phyloP scores from a whole-genome alignment of 495 filamentous ascomycete species.

The Podospora pseudocomata region DNA sequence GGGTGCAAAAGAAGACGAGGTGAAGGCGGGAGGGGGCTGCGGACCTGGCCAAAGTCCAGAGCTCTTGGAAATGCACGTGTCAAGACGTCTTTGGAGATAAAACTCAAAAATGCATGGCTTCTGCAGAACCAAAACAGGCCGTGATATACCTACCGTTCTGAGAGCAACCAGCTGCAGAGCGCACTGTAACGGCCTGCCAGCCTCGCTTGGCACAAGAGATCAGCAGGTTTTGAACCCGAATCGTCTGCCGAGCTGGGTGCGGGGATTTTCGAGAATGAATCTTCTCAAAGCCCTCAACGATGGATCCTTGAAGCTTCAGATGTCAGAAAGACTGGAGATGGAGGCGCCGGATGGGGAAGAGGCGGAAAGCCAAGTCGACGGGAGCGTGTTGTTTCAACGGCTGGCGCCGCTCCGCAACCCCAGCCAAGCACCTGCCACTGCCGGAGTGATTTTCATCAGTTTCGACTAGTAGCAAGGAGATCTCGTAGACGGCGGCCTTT shows the following conservation, averaged over 20 bases:
- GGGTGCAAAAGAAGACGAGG: not conserved
- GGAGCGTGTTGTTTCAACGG: not conserved
- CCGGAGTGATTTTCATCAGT: not conserved
- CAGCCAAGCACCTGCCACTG: not conserved
- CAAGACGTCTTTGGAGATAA: not conserved
- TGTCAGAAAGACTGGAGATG: constrained; percentile 1
- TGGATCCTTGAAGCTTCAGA: not conserved
- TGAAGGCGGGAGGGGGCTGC: not conserved
- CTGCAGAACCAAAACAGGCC: not conserved
- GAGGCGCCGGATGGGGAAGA: not conserved
- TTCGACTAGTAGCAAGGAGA: constrained; percentile 1
- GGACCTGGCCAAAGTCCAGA: not conserved
- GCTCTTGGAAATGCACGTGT: constrained; percentile 6
- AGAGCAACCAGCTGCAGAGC: not conserved
- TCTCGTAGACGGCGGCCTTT: not conserved
- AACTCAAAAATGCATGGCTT: not conserved
- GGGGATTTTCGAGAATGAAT: not conserved
- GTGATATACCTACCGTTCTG: constrained; percentile 5
- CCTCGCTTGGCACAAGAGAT: not conserved
- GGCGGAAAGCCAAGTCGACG: not conserved
- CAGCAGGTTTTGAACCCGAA: not conserved
- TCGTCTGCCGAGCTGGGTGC: not conserved
- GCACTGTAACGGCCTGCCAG: not conserved
- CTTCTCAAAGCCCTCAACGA: not conserved
- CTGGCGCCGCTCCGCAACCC: not conserved